Conservation (phyloP, 2,329 filamentous ascomycete genomes). For the Apiospora rasikravindrae region DNA sequence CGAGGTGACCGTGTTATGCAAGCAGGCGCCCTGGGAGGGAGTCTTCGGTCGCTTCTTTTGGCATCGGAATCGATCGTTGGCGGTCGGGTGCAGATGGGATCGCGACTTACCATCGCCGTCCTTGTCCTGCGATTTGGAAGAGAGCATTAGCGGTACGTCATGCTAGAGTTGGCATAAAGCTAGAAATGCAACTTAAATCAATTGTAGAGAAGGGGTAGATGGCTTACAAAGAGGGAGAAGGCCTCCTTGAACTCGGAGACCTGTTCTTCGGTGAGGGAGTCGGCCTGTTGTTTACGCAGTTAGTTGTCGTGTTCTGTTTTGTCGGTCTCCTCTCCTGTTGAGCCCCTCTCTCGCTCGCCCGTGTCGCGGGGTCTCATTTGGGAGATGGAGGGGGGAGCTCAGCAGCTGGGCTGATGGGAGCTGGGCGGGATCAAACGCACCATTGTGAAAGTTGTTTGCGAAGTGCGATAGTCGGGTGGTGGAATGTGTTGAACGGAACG, state of each 20-base stretch:
- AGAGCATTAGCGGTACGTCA: conserved; percentile 31
- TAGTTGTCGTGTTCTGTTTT: conserved; percentile 19
- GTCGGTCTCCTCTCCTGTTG: conserved; percentile 5
- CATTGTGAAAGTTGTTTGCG: conserved; percentile 21
- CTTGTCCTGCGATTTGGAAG: conserved; percentile 69
- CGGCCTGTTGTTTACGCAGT: conserved; percentile 66
- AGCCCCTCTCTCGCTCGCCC: background rate
- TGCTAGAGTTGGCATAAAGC: conserved; percentile 13
- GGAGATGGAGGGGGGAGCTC: background rate
- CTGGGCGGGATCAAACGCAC: conserved; percentile 14
- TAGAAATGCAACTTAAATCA: background rate
- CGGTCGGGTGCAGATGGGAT: conserved; percentile 12
- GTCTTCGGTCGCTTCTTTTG: background rate
- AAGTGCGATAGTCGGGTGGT: conserved; percentile 3
- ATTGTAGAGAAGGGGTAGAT: background rate
- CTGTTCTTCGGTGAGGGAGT: conserved; percentile 99
- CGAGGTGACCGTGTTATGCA: background rate
- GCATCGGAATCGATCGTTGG: background rate
- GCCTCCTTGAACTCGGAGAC: conserved; percentile 99
- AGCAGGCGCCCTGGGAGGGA: background rate
- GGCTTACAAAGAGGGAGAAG: conserved; percentile 98
- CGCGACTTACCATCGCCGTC: conserved; percentile 80
- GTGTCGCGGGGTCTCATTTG: conserved; percentile 15
- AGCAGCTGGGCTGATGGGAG: background rate
- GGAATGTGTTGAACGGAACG: conserved; percentile 6